Evolutionary conservation across 805 yeast genomes (phyloP), one percentile per base, ranked within the genome.

Genomic region (Metschnikowia continentalis): DNA sequence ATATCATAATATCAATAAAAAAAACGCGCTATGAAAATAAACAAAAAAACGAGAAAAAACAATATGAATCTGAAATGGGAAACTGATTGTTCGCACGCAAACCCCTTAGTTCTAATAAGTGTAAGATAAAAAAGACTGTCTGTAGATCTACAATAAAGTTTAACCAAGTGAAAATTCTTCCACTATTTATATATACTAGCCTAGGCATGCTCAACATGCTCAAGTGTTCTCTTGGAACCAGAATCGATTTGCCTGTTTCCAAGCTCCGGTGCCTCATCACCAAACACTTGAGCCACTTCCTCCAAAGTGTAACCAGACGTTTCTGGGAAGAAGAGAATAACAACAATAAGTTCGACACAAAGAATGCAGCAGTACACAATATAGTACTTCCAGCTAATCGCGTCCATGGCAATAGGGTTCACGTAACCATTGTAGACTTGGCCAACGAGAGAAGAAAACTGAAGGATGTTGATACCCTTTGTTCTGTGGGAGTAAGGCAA

Each of bases 241-340:
- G 33, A 26, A 0, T 42, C 52, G 32, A 53, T 22, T 11, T 42
- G 42, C 44, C 56, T 40, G 47, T 51, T 43, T 11, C 48, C 49
- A 19, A 55, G 50, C 7, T 35, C 49, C 0, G 57, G 57, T 2
- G 57, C 53, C 41, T 56, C 60, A 35, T 69, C 77, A 20, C 75
- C 79, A 54, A 75, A 74, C 19, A 73, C 70, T 49, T 63, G 60
- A 11, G 72, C 74, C 35, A 72, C 70, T 54, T 74, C 77, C 56
- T 75, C 79, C 61, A 75, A 67, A 17, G 75, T 67, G 55, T 62
- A 64, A 10, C 77, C 78, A 15, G 67, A 60, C 8, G 79, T 75
- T 56, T 75, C 79, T 15, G 73, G 74, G 62, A 62, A 73, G 51
- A 64, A 55, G 55, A 72, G 62, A 55, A 63, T 64, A 35, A 66